These are phyloP conservation scores for Sapria himalayana DNA, from an alignment of 345 rosid species.

Conservation along the genomic window DNA sequence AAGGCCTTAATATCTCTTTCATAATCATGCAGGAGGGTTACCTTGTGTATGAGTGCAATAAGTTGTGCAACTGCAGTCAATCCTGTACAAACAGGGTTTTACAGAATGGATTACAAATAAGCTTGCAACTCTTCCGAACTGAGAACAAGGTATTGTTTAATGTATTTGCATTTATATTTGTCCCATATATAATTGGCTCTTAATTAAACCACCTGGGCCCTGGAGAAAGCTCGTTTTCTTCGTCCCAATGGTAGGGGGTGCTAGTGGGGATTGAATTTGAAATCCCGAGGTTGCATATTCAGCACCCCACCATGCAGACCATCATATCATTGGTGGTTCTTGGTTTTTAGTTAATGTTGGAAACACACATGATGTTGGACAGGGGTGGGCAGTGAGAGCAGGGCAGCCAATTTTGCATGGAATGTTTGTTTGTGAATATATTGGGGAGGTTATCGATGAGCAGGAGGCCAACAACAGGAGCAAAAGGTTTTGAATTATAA, in stretches of 20 bases:
- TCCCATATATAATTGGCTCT: no score
- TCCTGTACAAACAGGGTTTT: conserved; percentile 75
- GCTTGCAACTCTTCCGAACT: conserved; percentile 64
- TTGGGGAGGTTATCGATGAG: conserved; percentile 66
- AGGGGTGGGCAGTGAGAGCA: conserved; percentile 98
- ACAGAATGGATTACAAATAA: conserved; percentile 58
- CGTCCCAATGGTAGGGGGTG: no score
- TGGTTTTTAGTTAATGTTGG: conserved; percentile 5
- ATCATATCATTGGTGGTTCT: conserved; percentile 1
- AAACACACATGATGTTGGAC: conserved; percentile 6
- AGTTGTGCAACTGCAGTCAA: conserved; percentile 48
- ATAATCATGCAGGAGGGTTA: conserved; percentile 71
- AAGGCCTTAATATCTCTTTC: no score
- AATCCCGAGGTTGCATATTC: no score
- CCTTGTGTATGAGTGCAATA: conserved; percentile 91
- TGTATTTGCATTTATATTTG: conserved; percentile 5
- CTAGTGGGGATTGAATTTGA: no score
- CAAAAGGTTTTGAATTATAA: conserved; percentile 24
- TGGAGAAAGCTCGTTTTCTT: no score
- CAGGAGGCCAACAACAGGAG: conserved; percentile 45
- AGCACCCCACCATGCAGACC: no score
- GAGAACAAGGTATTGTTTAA: conserved; percentile 44
- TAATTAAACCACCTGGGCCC: no score
- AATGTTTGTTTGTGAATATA: conserved; percentile 68
- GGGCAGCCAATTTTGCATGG: conserved; percentile 71